These are phyloP conservation scores for Salix koriyanagi DNA, from an alignment of 345 rosid species.

Conservation along the genomic window DNA sequence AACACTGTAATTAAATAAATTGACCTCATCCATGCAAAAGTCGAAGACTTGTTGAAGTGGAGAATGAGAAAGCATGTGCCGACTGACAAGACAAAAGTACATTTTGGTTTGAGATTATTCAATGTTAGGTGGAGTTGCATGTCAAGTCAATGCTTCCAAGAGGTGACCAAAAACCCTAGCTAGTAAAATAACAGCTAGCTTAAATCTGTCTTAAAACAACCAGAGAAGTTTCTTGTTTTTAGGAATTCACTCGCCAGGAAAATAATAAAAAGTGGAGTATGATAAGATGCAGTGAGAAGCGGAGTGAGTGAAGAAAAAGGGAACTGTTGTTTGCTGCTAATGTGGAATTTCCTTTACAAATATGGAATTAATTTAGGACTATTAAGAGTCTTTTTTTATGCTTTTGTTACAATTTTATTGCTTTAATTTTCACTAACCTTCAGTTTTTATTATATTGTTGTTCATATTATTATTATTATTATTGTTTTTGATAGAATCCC, in stretches of 20 bases:
- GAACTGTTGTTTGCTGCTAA: no score
- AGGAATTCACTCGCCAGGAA: no score
- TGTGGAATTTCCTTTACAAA: neutral
- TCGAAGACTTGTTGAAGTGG: neutral
- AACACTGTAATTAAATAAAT: neutral
- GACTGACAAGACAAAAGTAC: neutral
- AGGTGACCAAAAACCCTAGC: neutral
- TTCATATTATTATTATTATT: no score
- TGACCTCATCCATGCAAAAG: neutral
- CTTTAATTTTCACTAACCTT: neutral
- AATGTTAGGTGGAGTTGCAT: neutral
- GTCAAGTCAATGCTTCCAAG: constrained; percentile 8
- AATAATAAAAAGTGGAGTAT: no score
- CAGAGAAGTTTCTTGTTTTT: no score
- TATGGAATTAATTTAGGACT: neutral
- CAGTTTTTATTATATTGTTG: no score
- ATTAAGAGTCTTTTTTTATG: neutral
- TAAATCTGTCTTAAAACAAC: no score
- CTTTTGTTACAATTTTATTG: no score
- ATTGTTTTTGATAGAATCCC: no score
- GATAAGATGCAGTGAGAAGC: no score
- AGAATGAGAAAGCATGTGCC: neutral
- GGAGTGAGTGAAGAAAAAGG: no score
- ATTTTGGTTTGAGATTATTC: neutral
- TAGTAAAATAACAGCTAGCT: neutral